Conservation (phyloP, 208 protist genomes). For the Naegleria gruberi region DNA sequence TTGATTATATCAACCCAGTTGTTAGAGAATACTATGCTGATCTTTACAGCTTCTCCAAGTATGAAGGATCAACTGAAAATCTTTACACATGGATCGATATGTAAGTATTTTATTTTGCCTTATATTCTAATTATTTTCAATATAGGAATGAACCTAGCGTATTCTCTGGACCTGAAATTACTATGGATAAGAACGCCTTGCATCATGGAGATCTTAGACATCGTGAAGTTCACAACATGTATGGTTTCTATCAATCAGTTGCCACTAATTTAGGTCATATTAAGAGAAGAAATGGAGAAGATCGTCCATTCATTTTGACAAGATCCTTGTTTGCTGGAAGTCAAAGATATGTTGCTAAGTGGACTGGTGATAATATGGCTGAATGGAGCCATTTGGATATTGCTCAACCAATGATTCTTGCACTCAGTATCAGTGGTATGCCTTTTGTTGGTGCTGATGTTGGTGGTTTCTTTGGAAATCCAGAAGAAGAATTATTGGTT, state of each 20-base stretch:
- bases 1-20: slow-evolving; percentile 80
- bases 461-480: slow-evolving; percentile 96
- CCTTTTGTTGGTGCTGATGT: slow-evolving; percentile 91
- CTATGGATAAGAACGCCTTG: slow-evolving; percentile 81
- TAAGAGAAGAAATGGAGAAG: slow-evolving; percentile 42
- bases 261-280: slow-evolving; percentile 73
- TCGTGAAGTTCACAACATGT: slow-evolving; percentile 95
- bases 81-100: slow-evolving; percentile 99
- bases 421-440: slow-evolving; percentile 84
- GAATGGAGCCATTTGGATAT: slow-evolving; percentile 86
- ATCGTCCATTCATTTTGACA: slow-evolving; percentile 93
- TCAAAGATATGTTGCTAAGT: slow-evolving; percentile 91
- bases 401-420: slow-evolving; percentile 87
- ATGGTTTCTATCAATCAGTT: slow-evolving; percentile 78
- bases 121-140: background rate
- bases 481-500: slow-evolving; percentile 84
- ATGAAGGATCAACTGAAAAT: slow-evolving; percentile 65
- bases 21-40: slow-evolving; percentile 83
- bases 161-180: slow-evolving; percentile 84
- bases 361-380: slow-evolving; percentile 96
- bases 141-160: slow-evolving; percentile 88
- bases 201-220: slow-evolving; percentile 77
- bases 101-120: slow-evolving; percentile 57
- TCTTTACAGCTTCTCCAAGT: slow-evolving; percentile 73
- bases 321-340: slow-evolving; percentile 95